phyloP scores from a whole-genome alignment of 495 filamentous ascomycete species.

The Penicillium desertorum region DNA sequence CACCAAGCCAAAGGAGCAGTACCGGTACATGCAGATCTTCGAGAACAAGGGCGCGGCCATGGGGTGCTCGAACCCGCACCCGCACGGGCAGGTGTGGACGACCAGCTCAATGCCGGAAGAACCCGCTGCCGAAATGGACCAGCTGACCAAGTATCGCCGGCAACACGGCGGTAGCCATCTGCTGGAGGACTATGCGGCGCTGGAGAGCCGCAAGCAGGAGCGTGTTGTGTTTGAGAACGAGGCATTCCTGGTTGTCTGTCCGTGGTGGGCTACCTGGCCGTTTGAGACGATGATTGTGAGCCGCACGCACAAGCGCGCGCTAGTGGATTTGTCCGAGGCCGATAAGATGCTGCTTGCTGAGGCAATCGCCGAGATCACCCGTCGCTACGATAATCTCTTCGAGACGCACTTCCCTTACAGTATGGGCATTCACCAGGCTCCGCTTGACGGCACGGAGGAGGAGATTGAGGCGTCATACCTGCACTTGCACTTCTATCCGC shows the following conservation, averaged over 20 bases:
- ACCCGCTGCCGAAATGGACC: slow-evolving; percentile 70
- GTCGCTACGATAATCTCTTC: slow-evolving; percentile 94
- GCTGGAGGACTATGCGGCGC: slow-evolving; percentile 79
- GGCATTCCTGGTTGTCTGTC: slow-evolving; percentile 79
- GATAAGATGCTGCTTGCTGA: slow-evolving; percentile 76
- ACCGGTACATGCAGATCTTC: slow-evolving; percentile 98
- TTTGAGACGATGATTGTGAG: slow-evolving; percentile 92
- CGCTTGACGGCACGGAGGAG: slow-evolving; percentile 77
- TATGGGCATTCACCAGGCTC: slow-evolving; percentile 91
- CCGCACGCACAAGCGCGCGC: slow-evolving; percentile 72
- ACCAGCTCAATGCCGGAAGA: slow-evolving; percentile 88
- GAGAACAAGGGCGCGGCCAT: slow-evolving; percentile 98
- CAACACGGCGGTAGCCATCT: slow-evolving; percentile 72
- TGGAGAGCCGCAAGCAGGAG: slow-evolving; percentile 80
- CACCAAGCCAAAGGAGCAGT: slow-evolving; percentile 67
- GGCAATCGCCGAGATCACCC: slow-evolving; percentile 79
- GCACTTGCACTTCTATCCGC: slow-evolving; percentile 97
- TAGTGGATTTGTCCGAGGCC: slow-evolving; percentile 71
- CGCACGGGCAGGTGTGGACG: slow-evolving; percentile 95
- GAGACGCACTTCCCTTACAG: slow-evolving; percentile 96
- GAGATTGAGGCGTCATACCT: slow-evolving; percentile 85
- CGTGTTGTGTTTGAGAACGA: slow-evolving; percentile 84
- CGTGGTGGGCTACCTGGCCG: slow-evolving; percentile 97
- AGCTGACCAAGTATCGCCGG: slow-evolving; percentile 71
- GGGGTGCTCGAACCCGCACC: slow-evolving; percentile 98